Percentiles rank a stretch among this genome's conserved stretches.
phyloP scores from a whole-genome alignment of 495 filamentous ascomycete genomes.

The Aspergillus incahuasiensis region DNA sequence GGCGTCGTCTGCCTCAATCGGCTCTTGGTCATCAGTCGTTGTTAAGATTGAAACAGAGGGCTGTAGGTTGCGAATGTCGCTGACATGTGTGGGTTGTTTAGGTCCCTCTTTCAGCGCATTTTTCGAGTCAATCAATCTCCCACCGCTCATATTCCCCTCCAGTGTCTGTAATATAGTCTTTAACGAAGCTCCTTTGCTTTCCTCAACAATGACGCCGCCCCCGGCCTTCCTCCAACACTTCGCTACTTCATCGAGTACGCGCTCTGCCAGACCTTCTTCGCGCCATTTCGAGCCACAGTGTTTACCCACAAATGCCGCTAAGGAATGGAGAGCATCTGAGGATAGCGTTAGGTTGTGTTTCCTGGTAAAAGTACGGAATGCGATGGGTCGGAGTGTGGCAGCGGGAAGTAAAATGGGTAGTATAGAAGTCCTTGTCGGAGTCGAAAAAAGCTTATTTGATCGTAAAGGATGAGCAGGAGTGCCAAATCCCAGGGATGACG shows the following conservation, averaged over 20 bases:
- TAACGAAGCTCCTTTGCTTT: constrained; percentile 64
- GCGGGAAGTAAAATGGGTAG: constrained; percentile 85
- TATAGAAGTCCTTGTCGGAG: constrained; percentile 63
- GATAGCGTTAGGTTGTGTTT: constrained; percentile 95
- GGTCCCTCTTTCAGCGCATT: constrained; percentile 18
- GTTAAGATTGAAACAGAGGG: constrained; percentile 10
- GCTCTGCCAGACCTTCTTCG: constrained; percentile 89
- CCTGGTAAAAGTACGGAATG: constrained; percentile 94
- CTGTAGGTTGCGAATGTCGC: constrained; percentile 17
- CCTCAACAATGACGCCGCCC: constrained; percentile 84
- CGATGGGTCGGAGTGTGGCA: constrained; percentile 79
- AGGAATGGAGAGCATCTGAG: constrained; percentile 73
- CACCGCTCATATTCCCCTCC: constrained; percentile 79
- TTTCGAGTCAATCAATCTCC: constrained; percentile 51
- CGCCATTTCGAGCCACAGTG: constrained; percentile 96
- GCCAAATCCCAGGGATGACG: constrained; percentile 84
- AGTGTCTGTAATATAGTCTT: constrained; percentile 75
- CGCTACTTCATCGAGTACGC: constrained; percentile 85
- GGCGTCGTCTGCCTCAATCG: constrained; percentile 51
- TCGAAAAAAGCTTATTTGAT: constrained; percentile 37
- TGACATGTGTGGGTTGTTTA: constrained; percentile 12
- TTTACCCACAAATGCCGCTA: constrained; percentile 84
- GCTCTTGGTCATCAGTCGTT: constrained; percentile 50
- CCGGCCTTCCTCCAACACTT: constrained; percentile 80
- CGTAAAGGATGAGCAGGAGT: constrained; percentile 72